Conservation (phyloP, 2,329 filamentous ascomycete genomes). For the Ophiostoma triangulosporum region DNA sequence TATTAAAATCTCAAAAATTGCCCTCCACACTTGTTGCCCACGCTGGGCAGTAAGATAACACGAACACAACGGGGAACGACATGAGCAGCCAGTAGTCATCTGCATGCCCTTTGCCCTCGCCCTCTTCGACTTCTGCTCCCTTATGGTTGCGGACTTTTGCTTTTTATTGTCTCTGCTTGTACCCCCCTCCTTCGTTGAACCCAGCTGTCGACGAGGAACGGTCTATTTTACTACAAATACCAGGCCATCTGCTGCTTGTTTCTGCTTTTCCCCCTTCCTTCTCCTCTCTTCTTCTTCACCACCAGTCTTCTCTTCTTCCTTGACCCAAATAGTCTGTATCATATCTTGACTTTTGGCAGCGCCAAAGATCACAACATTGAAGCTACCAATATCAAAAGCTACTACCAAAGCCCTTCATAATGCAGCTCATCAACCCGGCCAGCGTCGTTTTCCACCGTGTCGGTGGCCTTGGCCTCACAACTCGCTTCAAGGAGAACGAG, state of each 20-base stretch:
- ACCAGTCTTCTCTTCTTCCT: not conserved
- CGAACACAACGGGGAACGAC: no score
- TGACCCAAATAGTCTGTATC: no score
- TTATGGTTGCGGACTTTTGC: no score
- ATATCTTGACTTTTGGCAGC: no score
- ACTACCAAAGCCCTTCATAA: no score
- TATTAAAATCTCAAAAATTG: no score
- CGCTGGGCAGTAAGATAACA: no score
- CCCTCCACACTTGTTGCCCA: no score
- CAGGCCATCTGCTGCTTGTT: not conserved
- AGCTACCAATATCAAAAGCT: no score
- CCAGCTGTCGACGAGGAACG: not conserved
- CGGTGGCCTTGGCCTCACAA: slow-evolving; percentile 11
- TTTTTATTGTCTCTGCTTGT: no score
- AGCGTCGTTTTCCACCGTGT: slow-evolving; percentile 12
- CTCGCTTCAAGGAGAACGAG: slow-evolving; percentile 8
- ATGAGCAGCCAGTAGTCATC: not conserved
- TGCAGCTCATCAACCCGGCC: slow-evolving; percentile 5
- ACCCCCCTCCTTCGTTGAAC: not conserved
- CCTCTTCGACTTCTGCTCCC: not conserved
- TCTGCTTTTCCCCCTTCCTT: not conserved
- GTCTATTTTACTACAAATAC: not conserved
- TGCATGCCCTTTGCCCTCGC: no score
- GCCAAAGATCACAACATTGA: no score
- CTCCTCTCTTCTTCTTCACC: not conserved